phyloP scores from a whole-genome alignment of 805 yeast species.

The Pichia exigua region DNA sequence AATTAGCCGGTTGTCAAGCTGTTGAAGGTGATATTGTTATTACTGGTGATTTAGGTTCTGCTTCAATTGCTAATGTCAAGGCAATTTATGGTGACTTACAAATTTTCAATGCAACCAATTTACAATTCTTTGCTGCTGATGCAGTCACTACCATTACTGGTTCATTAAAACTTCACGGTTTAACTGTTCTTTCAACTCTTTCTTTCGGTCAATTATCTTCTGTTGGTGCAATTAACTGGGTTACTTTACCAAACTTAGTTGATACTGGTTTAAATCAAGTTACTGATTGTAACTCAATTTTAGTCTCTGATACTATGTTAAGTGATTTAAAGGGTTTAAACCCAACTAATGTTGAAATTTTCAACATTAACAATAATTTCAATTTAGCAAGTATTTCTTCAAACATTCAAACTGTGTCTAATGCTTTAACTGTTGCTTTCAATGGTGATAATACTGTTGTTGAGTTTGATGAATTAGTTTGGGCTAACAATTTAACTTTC shows the following conservation, averaged over 20 bases:
- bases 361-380: constrained; percentile 87
- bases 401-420: constrained; percentile 64
- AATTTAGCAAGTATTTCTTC: constrained; percentile 67
- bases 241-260: constrained; percentile 80
- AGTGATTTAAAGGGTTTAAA: constrained; percentile 59
- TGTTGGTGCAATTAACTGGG: constrained; percentile 73
- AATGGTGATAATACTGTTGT: constrained; percentile 75
- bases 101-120: constrained; percentile 55
- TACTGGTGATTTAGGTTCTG: constrained; percentile 54
- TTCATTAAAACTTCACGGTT: constrained; percentile 49
- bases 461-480: constrained; percentile 55
- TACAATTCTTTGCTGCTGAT: constrained; percentile 70
- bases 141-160: constrained; percentile 68
- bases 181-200: constrained; percentile 60
- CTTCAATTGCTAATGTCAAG: constrained; percentile 67
- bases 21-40: constrained; percentile 74
- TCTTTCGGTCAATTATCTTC: constrained; percentile 72
- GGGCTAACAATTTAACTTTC: constrained; percentile 87
- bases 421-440: constrained; percentile 69
- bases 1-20: constrained; percentile 64
- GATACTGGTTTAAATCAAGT: constrained; percentile 67
- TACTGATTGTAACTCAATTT: constrained; percentile 61
- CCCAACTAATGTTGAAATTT: constrained; percentile 40
- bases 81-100: constrained; percentile 70
- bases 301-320: constrained; percentile 68